These are phyloP conservation scores for Tricholoma flavovirens DNA, from an alignment of 768 basidiomycete species.

Conservation along the genomic window DNA sequence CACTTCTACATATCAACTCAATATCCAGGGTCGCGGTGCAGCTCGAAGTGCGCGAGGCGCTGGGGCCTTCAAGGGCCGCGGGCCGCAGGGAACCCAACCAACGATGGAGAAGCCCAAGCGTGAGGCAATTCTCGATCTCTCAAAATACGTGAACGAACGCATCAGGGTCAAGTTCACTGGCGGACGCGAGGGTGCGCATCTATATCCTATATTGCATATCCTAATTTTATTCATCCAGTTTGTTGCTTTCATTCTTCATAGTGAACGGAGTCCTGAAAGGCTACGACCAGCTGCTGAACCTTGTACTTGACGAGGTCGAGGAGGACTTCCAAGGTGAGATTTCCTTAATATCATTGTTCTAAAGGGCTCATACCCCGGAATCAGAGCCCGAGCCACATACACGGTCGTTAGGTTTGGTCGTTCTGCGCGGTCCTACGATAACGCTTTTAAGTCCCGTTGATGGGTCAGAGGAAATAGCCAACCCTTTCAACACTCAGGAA, in stretches of 20 bases:
- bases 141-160: constrained; percentile 88
- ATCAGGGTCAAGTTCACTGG: constrained; percentile 98
- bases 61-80: constrained; percentile 46
- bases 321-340: constrained; percentile 69
- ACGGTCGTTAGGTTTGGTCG: constrained; percentile 75
- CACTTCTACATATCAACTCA: constrained; percentile 31
- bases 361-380: constrained; percentile 1
- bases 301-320: constrained; percentile 93
- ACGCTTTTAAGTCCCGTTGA: constrained; percentile 93
- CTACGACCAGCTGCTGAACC: constrained; percentile 92
- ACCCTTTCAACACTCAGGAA: constrained; percentile 78
- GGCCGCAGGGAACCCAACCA: constrained; percentile 40
- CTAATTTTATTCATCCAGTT: not conserved
- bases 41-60: constrained; percentile 41
- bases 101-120: constrained; percentile 75
- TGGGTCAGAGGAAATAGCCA: constrained; percentile 90
- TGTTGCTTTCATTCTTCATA: constrained; percentile 25
- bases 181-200: constrained; percentile 75
- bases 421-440: constrained; percentile 91
- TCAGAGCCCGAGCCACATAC: constrained; percentile 60
- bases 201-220: not conserved
- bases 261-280: constrained; percentile 93
- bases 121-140: constrained; percentile 92
- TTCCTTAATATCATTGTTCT: constrained; percentile 7
- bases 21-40: constrained; percentile 53